Conservation (phyloP, 2,329 filamentous ascomycete species). For the Ceratocystis colombiana region DNA sequence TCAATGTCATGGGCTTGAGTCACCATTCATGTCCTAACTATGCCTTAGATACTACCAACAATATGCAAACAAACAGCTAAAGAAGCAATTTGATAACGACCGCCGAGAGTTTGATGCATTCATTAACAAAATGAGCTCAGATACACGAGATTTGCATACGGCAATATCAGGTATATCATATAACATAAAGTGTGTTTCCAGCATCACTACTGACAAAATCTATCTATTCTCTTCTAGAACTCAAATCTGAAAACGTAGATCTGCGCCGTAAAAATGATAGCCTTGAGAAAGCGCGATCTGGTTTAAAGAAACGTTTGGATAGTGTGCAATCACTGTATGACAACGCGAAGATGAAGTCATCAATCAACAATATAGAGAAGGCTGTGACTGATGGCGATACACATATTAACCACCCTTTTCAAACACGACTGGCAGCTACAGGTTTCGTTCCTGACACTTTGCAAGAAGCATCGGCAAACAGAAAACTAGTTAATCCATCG, state of each 20-base stretch:
- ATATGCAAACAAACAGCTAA: constrained; percentile 58
- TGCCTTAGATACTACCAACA: constrained; percentile 53
- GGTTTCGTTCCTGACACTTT: background rate
- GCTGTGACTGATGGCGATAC: constrained; percentile 39
- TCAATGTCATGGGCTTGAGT: background rate
- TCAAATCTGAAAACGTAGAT: constrained; percentile 52
- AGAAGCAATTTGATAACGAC: constrained; percentile 59
- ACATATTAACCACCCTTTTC: background rate
- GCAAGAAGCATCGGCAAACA: background rate
- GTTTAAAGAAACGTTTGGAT: constrained; percentile 59
- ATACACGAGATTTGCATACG: constrained; percentile 58
- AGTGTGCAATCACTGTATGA: constrained; percentile 59
- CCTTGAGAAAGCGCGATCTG: constrained; percentile 52
- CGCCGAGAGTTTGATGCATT: constrained; percentile 57
- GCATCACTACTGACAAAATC: background rate
- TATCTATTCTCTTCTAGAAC: constrained; percentile 33
- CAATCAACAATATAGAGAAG: constrained; percentile 46
- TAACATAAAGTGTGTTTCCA: background rate
- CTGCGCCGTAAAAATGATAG: constrained; percentile 64
- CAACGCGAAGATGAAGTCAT: constrained; percentile 46
- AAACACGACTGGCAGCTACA: background rate
- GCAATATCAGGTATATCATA: constrained; percentile 45
- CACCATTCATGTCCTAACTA: background rate
- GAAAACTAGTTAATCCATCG: background rate
- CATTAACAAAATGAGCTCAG: constrained; percentile 62